Evolutionary conservation across 2,329 filamentous ascomycete genomes (phyloP), one percentile per base, ranked within the genome.

Genomic region (Verruconis gallopava): DNA sequence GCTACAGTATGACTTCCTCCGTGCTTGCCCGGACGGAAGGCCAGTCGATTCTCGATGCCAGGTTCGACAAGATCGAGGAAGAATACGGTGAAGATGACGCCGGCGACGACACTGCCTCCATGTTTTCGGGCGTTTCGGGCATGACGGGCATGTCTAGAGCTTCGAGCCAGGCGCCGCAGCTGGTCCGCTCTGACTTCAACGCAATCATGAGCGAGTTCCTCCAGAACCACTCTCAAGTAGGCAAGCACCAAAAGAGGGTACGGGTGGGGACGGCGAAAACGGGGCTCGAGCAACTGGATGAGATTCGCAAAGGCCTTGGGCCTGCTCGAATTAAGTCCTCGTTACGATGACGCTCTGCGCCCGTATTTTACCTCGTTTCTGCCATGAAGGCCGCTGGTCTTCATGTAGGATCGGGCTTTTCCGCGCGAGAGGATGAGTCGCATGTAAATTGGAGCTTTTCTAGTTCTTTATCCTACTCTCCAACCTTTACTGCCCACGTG

Each of bases 191-290:
- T 30, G 88, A 95, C 57, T 94, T 98, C 60, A 80, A 94, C 56
- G 74, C 69, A 47, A 85, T 96, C 56, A 77, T 98, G 69, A 89
- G 96, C 56, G 88, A 94, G 44, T 98, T 98, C 63, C 64, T 96
- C 19, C 82, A 78, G 5, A 77, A 69, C 22, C 81, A 84, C 55
- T 75, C 75, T 6, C 79, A 77, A 61, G 72, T 72, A 18, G 81
- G 81, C 2, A 86, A 85, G 65, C 79, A 78, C 58, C 6, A n/a
- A n/a, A 9, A 9, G 6, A 53, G 51, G 17, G 53, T 60, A 33
- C 79, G 78, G 58, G 55, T 50, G 20, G 53, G 61, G 34, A 62
- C 71, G 42, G 73, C 85, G 15, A 89, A 88, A 65, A 85, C 88
- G 63, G 80, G 80, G 14, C 84, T 95, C 49, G 79, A 84, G 61